phyloP scores from a whole-genome alignment of 345 rosid genomes.

The Orychophragmus violaceus region DNA sequence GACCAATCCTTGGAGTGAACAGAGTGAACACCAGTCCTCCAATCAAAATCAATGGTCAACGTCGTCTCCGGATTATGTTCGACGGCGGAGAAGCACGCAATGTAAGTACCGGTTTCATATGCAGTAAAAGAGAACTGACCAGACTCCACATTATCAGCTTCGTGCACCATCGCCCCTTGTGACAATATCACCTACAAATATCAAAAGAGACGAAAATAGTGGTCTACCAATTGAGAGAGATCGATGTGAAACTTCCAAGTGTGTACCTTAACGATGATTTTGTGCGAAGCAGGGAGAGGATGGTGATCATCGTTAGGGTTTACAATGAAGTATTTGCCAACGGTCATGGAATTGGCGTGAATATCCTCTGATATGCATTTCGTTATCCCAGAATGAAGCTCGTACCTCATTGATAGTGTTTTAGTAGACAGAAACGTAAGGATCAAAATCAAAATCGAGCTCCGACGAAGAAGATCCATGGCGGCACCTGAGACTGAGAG shows the following conservation, averaged over 20 bases:
- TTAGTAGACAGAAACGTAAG: constrained; percentile 30
- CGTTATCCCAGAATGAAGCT: constrained; percentile 51
- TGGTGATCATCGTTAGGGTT: constrained; percentile 54
- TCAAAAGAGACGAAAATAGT: not conserved
- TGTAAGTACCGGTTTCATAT: constrained; percentile 54
- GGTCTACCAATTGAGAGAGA: not conserved
- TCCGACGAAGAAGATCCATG: constrained; percentile 11
- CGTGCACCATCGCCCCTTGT: constrained; percentile 47
- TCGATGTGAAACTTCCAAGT: not conserved
- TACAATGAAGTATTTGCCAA: constrained; percentile 71
- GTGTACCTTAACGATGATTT: constrained; percentile 51
- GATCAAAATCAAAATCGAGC: constrained; percentile 8
- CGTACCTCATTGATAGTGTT: constrained; percentile 59
- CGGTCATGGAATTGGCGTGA: constrained; percentile 55
- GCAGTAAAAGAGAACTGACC: constrained; percentile 89
- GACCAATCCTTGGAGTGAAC: constrained; percentile 71
- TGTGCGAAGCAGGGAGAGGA: constrained; percentile 62
- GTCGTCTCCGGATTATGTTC: constrained; percentile 47
- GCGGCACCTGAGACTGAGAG: not conserved
- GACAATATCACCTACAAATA: constrained; percentile 53
- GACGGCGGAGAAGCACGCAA: constrained; percentile 55
- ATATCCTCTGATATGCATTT: constrained; percentile 82
- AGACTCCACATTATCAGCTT: constrained; percentile 47
- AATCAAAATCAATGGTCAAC: constrained; percentile 67
- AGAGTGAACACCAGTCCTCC: constrained; percentile 71